Evolutionary conservation across 2,329 filamentous ascomycete genomes (phyloP).

Genomic region (Aureobasidium subglaciale): DNA sequence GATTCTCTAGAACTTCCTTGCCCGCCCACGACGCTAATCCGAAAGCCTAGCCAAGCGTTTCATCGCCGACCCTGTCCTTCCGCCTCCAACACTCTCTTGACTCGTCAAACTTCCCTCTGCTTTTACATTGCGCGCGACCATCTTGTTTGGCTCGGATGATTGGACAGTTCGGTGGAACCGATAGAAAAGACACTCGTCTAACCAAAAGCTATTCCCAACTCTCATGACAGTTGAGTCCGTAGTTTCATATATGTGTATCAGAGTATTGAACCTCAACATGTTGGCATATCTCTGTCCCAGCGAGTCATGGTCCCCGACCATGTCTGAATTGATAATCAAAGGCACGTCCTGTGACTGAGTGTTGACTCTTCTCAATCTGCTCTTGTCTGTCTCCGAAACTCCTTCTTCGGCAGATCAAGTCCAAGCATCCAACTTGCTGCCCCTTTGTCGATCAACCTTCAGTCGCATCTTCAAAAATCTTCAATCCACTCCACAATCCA

Average conservation of each 20-base stretch:
- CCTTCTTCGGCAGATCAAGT: not conserved
- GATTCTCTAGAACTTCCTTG: slow-evolving; percentile 4
- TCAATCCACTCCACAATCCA: not conserved
- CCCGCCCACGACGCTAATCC: not conserved
- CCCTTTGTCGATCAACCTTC: not conserved
- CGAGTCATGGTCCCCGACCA: not conserved
- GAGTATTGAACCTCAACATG: no score
- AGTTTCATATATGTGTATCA: no score
- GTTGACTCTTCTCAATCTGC: not conserved
- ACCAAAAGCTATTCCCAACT: no score
- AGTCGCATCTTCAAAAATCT: not conserved
- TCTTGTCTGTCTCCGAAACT: not conserved
- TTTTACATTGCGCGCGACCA: not conserved
- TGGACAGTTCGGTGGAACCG: no score
- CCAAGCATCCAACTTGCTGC: not conserved
- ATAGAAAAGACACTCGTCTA: no score
- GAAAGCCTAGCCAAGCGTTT: not conserved
- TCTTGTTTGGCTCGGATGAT: not conserved
- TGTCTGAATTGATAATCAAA: slow-evolving; percentile 5
- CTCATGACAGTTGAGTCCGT: no score
- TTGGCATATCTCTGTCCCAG: not conserved
- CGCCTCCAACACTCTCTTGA: not conserved
- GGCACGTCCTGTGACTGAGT: not conserved
- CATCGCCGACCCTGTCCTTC: not conserved
- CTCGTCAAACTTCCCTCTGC: not conserved